A percentile compares a stretch with the other conserved stretches of the same genome.
phyloP scores from a whole-genome alignment of 192 early-diverging fungal genomes.

The Hyaloraphidium curvatum region DNA sequence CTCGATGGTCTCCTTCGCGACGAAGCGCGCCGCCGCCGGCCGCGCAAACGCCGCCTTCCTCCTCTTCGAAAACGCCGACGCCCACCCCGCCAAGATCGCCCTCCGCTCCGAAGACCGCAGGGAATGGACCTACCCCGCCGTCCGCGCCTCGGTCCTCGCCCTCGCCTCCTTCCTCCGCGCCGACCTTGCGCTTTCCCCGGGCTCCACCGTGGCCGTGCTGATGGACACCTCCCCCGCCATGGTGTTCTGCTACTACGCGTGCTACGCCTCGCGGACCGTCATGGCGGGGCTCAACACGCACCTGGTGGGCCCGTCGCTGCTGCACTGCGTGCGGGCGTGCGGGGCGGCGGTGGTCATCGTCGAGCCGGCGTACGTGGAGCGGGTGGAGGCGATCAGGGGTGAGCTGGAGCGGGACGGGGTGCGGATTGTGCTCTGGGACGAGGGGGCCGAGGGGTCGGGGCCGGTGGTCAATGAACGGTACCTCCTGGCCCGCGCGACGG shows the following conservation, averaged over 20 bases:
- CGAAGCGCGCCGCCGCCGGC: neutral
- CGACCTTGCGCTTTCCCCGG: neutral
- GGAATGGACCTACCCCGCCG: neutral
- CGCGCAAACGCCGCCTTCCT: neutral
- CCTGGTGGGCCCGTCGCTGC: neutral
- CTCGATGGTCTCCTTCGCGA: neutral
- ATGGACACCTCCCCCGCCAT: neutral
- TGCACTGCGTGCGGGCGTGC: neutral
- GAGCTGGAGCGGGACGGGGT: neutral
- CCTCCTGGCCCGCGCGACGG: neutral
- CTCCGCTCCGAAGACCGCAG: neutral
- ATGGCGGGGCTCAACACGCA: neutral
- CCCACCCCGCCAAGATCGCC: neutral
- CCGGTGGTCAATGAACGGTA: neutral
- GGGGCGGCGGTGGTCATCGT: neutral
- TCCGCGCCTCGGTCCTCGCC: neutral
- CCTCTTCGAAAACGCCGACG: neutral
- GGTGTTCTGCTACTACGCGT: neutral
- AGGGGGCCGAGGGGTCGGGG: neutral
- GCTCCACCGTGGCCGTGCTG: neutral
- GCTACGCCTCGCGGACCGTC: neutral
- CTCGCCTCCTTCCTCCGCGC: neutral
- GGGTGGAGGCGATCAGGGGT: neutral
- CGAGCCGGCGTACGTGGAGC: neutral
- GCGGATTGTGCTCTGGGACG: neutral